Evolutionary conservation across 441 rosid species (phyloP), one percentile per base, ranked within the genome.

Genomic region (Kokia cookei): DNA sequence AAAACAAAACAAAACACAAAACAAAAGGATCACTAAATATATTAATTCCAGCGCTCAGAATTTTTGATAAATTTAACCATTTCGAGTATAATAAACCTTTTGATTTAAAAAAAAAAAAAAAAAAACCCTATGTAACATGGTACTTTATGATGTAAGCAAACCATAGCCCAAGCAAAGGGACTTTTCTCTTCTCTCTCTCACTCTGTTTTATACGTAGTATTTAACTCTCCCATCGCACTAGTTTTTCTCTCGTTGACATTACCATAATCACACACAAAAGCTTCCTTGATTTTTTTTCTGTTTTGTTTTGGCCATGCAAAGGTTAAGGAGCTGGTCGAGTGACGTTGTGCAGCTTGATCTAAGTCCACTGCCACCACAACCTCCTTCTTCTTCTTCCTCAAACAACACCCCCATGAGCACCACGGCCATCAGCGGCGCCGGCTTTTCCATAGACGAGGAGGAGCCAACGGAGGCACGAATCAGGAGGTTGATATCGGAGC

Each of bases 401-500:
- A 19, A 69, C 58, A 59, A 7, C 63, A 51, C 81, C 40, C 68
- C 82, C 53, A 80, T 78, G 50, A 74, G 87, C 8, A 75, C 26
- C 12, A 66, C 80, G 4, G 43, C 84, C 9, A 66, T 81, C 19
- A 57, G 76, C 37, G 26, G 80, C 42, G 64, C 42, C 1, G 77
- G 84, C 29, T 78, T 92, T 13, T 92, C 97, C 58, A 91, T 92
- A 82, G 97, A 91, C 80, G 93, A 79, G 24, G 87, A 79, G 10
- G 97, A 94, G 80, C 76, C 98, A 12, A 17, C 94, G 0, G 96
- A 92, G 80, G 75, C 86, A 4, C 80, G 81, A 77, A 91, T 94
- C 91, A 91, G 82, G 42, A 93, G 98, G 42, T 85, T 94, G 12
- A 92, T 92, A 55, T 78, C 93, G 1, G 98, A 94, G 81, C 91